Percentiles rank a stretch among this genome's conserved stretches.
phyloP scores from a whole-genome alignment of 192 early-diverging fungal genomes.

The Endogone sp. region DNA sequence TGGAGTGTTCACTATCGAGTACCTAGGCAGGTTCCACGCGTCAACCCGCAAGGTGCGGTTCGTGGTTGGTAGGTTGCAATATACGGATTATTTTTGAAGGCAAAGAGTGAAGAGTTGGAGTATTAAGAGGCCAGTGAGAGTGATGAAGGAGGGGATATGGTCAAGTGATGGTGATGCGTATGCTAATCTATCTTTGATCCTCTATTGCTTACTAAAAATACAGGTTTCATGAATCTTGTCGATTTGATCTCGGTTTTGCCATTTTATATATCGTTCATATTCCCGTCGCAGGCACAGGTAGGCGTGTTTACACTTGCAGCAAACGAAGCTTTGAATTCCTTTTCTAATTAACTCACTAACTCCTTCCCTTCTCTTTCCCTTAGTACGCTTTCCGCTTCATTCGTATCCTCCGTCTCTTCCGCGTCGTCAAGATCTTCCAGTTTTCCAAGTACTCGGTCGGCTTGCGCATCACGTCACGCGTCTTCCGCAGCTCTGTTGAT shows the following conservation, averaged over 20 bases:
- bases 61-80: background rate
- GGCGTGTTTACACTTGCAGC: background rate
- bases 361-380: background rate
- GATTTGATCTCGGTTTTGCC: constrained; percentile 1
- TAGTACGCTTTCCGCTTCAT: background rate
- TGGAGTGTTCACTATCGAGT: background rate
- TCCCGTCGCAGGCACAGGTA: constrained; percentile 2
- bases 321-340: background rate
- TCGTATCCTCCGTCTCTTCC: constrained; percentile 6
- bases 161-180: too few species aligned
- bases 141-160: background rate
- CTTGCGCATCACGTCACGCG: constrained; percentile 7
- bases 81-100: too few species aligned
- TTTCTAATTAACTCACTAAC: too few species aligned
- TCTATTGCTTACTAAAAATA: too few species aligned
- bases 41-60: background rate
- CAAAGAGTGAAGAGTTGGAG: too few species aligned
- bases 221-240: background rate
- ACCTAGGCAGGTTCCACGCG: background rate
- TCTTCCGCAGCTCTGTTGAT: constrained; percentile 10
- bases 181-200: constrained; percentile 1
- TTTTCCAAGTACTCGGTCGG: constrained; percentile 7
- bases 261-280: background rate
- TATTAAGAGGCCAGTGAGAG: background rate
- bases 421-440: constrained; percentile 3